A percentile compares a stretch with the other conserved stretches of the same genome.
phyloP scores from a whole-genome alignment of 306 rosid genomes.

The Purshia tridentata region DNA sequence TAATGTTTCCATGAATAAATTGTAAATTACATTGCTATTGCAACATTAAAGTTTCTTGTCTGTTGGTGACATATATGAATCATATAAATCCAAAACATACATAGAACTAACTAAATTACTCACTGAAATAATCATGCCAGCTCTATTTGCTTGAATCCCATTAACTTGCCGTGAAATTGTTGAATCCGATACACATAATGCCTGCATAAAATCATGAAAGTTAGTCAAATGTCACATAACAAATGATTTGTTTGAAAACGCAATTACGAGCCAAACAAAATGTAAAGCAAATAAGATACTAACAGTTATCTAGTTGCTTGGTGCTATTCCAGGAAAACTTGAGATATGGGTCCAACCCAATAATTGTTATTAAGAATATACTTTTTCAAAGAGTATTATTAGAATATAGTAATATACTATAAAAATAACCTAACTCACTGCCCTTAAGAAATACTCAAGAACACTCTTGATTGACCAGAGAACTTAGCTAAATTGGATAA shows the following conservation, averaged over 20 bases:
- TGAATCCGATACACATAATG: slow-evolving; percentile 59
- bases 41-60: neutral
- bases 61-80: neutral
- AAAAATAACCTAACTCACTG: neutral
- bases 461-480: neutral
- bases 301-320: neutral
- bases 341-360: neutral
- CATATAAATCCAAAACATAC: neutral
- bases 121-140: slow-evolving; percentile 80
- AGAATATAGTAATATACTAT: neutral
- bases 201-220: slow-evolving; percentile 41
- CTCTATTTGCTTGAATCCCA: slow-evolving; percentile 65
- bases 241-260: slow-evolving; percentile 1
- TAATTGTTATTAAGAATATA: neutral
- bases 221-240: neutral
- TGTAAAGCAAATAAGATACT: neutral
- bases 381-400: too few species aligned
- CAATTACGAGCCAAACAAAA: neutral
- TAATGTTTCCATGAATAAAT: neutral
- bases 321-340: neutral
- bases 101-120: slow-evolving; percentile 24
- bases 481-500: neutral
- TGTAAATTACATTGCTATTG: neutral
- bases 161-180: slow-evolving; percentile 43
- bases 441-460: neutral